Evolutionary conservation across 163 green algal genomes (phyloP).

Genomic region (Coccomyxa subellipsoidea): DNA sequence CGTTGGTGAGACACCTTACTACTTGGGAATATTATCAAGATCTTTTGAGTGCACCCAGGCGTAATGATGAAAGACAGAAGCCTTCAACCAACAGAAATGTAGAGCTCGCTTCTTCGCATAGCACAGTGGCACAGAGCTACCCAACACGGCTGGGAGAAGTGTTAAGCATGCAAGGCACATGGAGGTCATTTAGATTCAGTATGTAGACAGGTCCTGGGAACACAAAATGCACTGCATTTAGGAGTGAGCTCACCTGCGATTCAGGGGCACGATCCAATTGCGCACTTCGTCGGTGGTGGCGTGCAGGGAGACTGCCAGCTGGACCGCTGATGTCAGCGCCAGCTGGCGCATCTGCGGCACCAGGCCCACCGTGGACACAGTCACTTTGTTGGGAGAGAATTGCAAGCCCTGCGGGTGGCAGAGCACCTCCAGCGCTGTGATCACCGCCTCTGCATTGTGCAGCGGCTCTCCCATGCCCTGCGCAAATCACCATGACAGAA

Average conservation of each 20-base stretch:
- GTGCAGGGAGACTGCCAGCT: slow-evolving; percentile 89
- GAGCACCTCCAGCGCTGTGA: slow-evolving; percentile 73
- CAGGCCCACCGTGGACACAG: slow-evolving; percentile 90
- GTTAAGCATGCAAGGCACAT: too few species aligned
- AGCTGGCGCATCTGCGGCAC: slow-evolving; percentile 79
- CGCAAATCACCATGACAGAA: slow-evolving; percentile 30
- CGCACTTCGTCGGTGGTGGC: slow-evolving; percentile 86
- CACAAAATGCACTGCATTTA: too few species aligned
- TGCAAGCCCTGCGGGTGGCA: slow-evolving; percentile 68
- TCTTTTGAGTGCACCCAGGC: background rate
- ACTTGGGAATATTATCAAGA: too few species aligned
- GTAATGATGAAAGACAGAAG: background rate
- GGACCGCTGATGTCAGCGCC: slow-evolving; percentile 34
- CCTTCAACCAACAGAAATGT: too few species aligned
- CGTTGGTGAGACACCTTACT: background rate
- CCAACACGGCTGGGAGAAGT: too few species aligned
- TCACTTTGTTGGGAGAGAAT: slow-evolving; percentile 71
- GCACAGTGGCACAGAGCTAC: too few species aligned
- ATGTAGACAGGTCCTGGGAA: too few species aligned
- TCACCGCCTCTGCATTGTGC: slow-evolving; percentile 77
- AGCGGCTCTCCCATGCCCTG: slow-evolving; percentile 60
- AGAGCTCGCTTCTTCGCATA: too few species aligned
- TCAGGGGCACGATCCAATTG: slow-evolving; percentile 89
- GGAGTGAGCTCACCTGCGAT: slow-evolving; percentile 46
- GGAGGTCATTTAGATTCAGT: too few species aligned